A percentile compares a stretch with the other conserved stretches of the same genome.
Evolutionary conservation across 129 eudicot genomes (phyloP).

Genomic region (Calendula officinalis): DNA sequence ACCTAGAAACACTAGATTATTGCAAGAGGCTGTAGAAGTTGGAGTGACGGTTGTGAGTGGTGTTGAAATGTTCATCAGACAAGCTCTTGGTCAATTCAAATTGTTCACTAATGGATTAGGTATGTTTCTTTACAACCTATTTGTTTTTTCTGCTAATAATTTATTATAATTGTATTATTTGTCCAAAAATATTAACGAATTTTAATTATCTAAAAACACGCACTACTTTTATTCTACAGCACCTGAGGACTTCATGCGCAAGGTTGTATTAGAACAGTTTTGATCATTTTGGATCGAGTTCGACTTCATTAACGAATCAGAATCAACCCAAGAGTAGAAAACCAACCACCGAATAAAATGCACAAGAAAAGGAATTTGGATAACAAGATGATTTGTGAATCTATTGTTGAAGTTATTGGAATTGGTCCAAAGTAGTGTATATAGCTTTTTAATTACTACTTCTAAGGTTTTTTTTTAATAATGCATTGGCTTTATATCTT

Average conservation of each 20-base stretch:
- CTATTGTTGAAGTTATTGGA: slow-evolving; percentile 11
- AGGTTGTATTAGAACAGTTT: slow-evolving; percentile 60
- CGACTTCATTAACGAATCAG: not conserved
- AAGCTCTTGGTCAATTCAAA: slow-evolving; percentile 77
- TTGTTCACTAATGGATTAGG: slow-evolving; percentile 82
- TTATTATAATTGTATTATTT: not conserved
- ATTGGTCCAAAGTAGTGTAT: slow-evolving; percentile 2
- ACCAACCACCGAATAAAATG: no score
- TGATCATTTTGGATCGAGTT: slow-evolving; percentile 29
- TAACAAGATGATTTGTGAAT: slow-evolving; percentile 1
- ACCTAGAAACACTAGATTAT: slow-evolving; percentile 71
- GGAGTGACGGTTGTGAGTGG: slow-evolving; percentile 82
- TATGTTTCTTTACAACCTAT: slow-evolving; percentile 21
- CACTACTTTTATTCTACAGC: slow-evolving; percentile 40
- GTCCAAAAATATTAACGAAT: not conserved
- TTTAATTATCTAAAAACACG: not conserved
- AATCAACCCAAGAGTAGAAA: slow-evolving; percentile 10
- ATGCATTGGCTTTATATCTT: no score
- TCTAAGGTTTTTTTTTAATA: not conserved
- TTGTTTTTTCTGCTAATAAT: not conserved
- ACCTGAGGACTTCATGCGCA: slow-evolving; percentile 88
- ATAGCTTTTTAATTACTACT: slow-evolving; percentile 11
- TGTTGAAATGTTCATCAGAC: slow-evolving; percentile 83
- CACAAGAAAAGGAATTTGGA: not conserved
- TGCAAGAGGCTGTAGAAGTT: slow-evolving; percentile 71